phyloP scores from a whole-genome alignment of 805 yeast species.

The Candida montana region DNA sequence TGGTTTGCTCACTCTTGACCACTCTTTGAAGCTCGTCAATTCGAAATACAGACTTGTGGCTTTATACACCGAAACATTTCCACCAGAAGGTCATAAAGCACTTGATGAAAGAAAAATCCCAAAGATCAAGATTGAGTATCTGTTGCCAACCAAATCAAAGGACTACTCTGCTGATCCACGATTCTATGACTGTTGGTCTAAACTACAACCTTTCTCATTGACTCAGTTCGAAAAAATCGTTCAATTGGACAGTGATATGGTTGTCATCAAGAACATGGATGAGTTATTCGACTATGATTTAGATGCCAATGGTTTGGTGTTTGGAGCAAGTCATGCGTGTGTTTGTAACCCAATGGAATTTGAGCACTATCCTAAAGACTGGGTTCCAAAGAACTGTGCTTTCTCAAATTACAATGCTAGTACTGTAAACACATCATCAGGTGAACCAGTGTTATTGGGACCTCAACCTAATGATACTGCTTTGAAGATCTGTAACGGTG shows the following conservation, averaged over 20 bases:
- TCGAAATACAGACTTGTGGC: constrained; percentile 49
- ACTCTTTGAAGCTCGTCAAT: constrained; percentile 37
- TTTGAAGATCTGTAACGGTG: constrained; percentile 53
- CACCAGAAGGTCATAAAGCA: constrained; percentile 34
- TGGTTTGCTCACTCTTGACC: constrained; percentile 47
- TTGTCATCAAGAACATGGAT: constrained; percentile 52
- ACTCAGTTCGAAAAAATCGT: constrained; percentile 47
- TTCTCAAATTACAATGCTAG: constrained; percentile 35
- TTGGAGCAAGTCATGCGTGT: constrained; percentile 59
- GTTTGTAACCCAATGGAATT: constrained; percentile 53
- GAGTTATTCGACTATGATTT: constrained; percentile 47
- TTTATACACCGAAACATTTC: constrained; percentile 45
- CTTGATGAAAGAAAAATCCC: constrained; percentile 37
- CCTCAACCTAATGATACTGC: constrained; percentile 36
- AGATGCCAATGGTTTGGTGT: constrained; percentile 28
- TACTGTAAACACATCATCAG: constrained; percentile 11
- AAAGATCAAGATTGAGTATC: constrained; percentile 35
- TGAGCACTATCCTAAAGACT: constrained; percentile 47
- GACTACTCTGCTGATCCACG: constrained; percentile 46
- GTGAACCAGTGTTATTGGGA: constrained; percentile 27
- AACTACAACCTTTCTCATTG: constrained; percentile 49
- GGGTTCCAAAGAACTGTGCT: constrained; percentile 48
- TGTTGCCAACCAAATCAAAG: constrained; percentile 39
- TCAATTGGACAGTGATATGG: constrained; percentile 57
- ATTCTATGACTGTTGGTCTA: constrained; percentile 59